Percentiles rank a stretch among this genome's conserved stretches.
Evolutionary conservation across 108 stramenopile species (phyloP).

Genomic region (Craspedostauros australis): DNA sequence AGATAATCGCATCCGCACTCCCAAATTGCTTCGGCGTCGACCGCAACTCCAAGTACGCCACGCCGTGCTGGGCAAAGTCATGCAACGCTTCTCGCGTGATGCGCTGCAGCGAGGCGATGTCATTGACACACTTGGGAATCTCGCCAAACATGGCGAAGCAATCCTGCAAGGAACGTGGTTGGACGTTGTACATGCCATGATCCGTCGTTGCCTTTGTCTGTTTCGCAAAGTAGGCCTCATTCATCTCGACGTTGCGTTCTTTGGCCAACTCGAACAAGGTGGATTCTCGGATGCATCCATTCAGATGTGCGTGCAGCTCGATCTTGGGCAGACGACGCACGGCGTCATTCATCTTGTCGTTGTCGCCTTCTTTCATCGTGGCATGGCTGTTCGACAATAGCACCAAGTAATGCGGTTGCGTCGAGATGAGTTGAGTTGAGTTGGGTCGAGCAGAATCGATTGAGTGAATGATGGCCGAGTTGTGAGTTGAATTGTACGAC

Average conservation of each 20-base stretch:
- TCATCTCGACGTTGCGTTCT: constrained; percentile 36
- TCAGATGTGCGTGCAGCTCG: constrained; percentile 88
- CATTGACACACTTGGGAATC: constrained; percentile 61
- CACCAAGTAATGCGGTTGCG: too few species aligned
- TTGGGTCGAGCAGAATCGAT: too few species aligned
- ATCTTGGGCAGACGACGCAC: constrained; percentile 45
- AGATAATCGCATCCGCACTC: not conserved
- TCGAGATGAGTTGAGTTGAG: too few species aligned
- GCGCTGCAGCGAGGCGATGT: constrained; percentile 40
- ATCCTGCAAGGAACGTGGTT: constrained; percentile 49
- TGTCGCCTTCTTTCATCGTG: not conserved
- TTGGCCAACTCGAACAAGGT: constrained; percentile 66
- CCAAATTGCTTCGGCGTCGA: constrained; percentile 73
- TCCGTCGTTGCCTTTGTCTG: too few species aligned
- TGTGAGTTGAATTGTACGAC: too few species aligned
- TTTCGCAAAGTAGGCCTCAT: constrained; percentile 22
- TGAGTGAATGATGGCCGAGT: too few species aligned
- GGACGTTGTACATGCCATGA: constrained; percentile 26
- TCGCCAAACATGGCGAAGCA: constrained; percentile 82
- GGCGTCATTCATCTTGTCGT: not conserved
- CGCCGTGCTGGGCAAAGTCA: constrained; percentile 68
- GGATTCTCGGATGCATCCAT: constrained; percentile 79
- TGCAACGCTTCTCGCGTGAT: constrained; percentile 65
- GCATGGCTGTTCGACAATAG: too few species aligned
- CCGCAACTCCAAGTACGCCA: constrained; percentile 78